Base-by-base conservation (phyloP, 495 filamentous ascomycete species). In the Sporormia fimetaria region DNA sequence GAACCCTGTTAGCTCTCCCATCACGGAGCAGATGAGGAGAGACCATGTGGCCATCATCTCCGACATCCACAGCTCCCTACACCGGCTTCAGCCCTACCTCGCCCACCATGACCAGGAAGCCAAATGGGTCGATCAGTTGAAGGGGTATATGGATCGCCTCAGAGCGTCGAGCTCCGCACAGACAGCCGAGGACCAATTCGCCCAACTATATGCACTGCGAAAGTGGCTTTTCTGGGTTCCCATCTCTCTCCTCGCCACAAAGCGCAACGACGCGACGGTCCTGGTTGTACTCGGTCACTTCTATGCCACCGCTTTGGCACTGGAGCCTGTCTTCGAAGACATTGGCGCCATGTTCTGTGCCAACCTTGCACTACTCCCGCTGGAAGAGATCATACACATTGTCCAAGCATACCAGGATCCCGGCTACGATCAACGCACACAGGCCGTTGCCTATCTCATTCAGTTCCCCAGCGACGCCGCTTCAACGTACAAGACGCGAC, bases 221-320 rank as follows among this genome's bases (percentile, higher is more conserved):
- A 75, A 78, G 41, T 95, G 92, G 87, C 73, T 96, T 15, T 93
- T 95, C 65, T 98, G 87, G 83, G 71, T 94, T 31, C 92, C 92
- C 3, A 75, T 84, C 37, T 66, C 67, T 48, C 73, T 73, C 44
- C 65, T 83, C 24, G 70, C 77, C 50, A 66, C 69, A 35, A 72
- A 70, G 16, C 60, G 68, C 16, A 65, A 63, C 18, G 75, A 76
- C 44, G 67, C 74, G 3, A 76, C 74, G 22, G 75, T 80, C 14
- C 67, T 95, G 59, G 67, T 95, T 15, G 72, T 93, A 22, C 74
- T 98, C 25, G 81, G 87, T 6, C 81, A 96, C 55, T 88, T 94
- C 62, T 95, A 94, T 58, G 86, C 83, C 3, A 73, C 83, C 21
- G 87, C 83, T 8, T 64, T 94, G 39, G 73, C 81, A 24, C 72